Conservation (phyloP, 169 alveolate species). For the Plasmodium malariae region DNA sequence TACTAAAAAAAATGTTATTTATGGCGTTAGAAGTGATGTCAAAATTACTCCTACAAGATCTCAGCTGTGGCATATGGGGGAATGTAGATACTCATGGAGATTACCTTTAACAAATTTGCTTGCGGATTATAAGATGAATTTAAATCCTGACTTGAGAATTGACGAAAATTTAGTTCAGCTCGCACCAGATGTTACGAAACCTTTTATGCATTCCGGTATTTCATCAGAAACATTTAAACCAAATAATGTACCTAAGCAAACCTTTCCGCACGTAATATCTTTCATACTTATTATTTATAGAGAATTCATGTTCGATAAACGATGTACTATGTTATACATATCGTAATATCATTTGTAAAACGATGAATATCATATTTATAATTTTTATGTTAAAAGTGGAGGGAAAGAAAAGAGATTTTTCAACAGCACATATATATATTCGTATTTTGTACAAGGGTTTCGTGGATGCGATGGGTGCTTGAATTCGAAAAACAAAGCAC, state of each 20-base stretch:
- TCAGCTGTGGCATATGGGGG: conserved; percentile 78
- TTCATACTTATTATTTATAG: too few species aligned
- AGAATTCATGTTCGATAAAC: too few species aligned
- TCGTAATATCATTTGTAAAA: too few species aligned
- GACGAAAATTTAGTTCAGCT: conserved; percentile 68
- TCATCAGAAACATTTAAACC: conserved; percentile 74
- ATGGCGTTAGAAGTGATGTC: conserved; percentile 81
- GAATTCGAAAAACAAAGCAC: too few species aligned
- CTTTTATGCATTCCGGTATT: conserved; percentile 77
- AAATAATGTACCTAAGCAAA: conserved; percentile 49
- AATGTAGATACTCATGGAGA: conserved; percentile 81
- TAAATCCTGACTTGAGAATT: conserved; percentile 72
- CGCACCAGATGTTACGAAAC: conserved; percentile 66
- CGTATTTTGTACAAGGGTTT: too few species aligned
- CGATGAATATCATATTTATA: too few species aligned
- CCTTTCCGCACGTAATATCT: conserved; percentile 52
- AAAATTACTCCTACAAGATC: conserved; percentile 80
- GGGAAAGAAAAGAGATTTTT: neutral
- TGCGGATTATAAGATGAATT: conserved; percentile 79
- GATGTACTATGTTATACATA: too few species aligned
- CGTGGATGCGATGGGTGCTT: too few species aligned
- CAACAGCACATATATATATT: neutral
- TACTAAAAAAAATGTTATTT: conserved; percentile 87
- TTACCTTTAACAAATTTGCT: conserved; percentile 84
- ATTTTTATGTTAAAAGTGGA: neutral